Percentiles rank a stretch among this genome's conserved stretches.
These are phyloP conservation scores for Lagenidium giganteum DNA, from an alignment of 352 stramenopile species.

Conservation along the genomic window DNA sequence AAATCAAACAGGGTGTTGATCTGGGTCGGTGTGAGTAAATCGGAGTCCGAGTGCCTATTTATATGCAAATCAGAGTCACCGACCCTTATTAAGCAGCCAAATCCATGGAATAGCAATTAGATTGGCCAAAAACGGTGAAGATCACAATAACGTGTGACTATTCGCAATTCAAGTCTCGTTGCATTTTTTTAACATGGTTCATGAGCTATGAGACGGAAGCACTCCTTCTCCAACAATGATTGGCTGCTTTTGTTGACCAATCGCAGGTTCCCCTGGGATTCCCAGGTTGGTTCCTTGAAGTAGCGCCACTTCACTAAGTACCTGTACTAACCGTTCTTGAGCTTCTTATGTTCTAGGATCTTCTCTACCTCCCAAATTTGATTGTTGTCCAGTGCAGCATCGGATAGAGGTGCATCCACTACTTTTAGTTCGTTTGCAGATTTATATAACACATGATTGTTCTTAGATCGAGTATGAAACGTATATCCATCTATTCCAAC, in stretches of 20 bases:
- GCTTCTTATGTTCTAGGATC: conserved; percentile 5
- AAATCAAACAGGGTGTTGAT: no score
- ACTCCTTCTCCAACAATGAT: no score
- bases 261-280: conserved; percentile 9
- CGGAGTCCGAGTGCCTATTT: no score
- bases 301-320: conserved; percentile 7
- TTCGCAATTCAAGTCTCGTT: no score
- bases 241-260: conserved; percentile 12
- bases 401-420: not conserved
- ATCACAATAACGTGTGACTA: no score
- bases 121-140: no score
- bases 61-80: no score
- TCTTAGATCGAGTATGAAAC: conserved; percentile 2
- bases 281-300: conserved; percentile 4
- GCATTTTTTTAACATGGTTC: no score
- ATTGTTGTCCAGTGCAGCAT: not conserved
- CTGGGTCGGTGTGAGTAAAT: no score
- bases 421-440: conserved; percentile 11
- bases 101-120: no score
- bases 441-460: conserved; percentile 13
- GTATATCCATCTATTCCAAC: conserved; percentile 9
- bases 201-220: no score
- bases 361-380: conserved; percentile 9
- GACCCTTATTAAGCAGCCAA: no score
- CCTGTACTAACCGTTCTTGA: conserved; percentile 11